These are phyloP conservation scores for Hypoxylon sp. DNA, from an alignment of 2,329 filamentous ascomycete genomes.

Conservation along the genomic window DNA sequence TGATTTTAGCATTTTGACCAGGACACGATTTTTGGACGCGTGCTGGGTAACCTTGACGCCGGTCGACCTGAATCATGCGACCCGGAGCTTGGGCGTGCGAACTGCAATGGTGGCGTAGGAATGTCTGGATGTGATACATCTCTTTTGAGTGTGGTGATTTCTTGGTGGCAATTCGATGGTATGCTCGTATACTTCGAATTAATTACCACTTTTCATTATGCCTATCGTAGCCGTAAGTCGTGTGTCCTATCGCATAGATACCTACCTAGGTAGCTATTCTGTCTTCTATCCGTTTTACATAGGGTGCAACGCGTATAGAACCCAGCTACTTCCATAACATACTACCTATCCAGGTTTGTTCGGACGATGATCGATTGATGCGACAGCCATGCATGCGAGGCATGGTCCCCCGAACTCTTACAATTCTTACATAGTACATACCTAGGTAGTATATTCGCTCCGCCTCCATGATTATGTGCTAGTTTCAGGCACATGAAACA, in stretches of 20 bases:
- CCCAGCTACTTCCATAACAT: conserved; percentile 1
- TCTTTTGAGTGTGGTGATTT: conserved; percentile 1
- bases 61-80: conserved; percentile 24
- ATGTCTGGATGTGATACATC: conserved; percentile 22
- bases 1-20: conserved; percentile 2
- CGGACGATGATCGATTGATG: conserved; percentile 36
- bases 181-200: neutral
- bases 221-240: neutral
- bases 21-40: conserved; percentile 11
- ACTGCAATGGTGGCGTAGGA: conserved; percentile 18
- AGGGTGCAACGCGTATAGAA: conserved; percentile 5
- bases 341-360: conserved; percentile 12
- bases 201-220: neutral
- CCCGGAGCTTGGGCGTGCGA: conserved; percentile 19
- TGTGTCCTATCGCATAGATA: no score
- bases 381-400: conserved; percentile 11
- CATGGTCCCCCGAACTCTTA: neutral
- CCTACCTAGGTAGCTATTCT: no score
- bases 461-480: conserved; percentile 34
- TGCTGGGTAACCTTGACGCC: conserved; percentile 16
- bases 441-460: conserved; percentile 7
- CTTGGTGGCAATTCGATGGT: conserved; percentile 9
- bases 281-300: neutral
- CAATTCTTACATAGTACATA: conserved; percentile 5
- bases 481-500: conserved; percentile 46